Evolutionary conservation across 768 basidiomycete genomes (phyloP).

Genomic region (Phaffia australis): DNA sequence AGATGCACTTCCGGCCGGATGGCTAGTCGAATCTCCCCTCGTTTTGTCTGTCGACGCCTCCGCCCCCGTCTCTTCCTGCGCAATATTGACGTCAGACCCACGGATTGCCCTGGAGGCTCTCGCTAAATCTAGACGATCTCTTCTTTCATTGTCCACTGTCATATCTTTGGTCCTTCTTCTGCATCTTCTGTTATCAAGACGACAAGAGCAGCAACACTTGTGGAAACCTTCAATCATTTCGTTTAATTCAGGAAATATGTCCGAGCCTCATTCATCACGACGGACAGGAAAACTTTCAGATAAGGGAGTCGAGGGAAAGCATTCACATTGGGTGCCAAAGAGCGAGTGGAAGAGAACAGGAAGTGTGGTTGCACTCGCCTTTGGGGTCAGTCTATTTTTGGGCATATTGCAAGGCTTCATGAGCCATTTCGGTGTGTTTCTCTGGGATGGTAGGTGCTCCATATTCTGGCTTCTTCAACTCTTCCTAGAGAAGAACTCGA

Average conservation of each 20-base stretch:
- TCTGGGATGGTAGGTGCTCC: slow-evolving; percentile 36
- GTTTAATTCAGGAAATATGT: background rate
- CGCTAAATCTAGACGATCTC: slow-evolving; percentile 57
- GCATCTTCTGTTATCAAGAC: slow-evolving; percentile 68
- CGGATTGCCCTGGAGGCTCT: slow-evolving; percentile 34
- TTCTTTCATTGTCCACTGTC: slow-evolving; percentile 68
- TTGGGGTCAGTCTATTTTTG: slow-evolving; percentile 34
- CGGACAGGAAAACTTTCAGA: background rate
- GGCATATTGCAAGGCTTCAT: slow-evolving; percentile 34
- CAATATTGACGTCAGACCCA: slow-evolving; percentile 36
- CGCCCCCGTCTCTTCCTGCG: slow-evolving; percentile 46
- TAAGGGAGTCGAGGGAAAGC: slow-evolving; percentile 4
- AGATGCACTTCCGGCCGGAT: slow-evolving; percentile 47
- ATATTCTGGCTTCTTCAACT: background rate
- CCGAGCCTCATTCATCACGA: slow-evolving; percentile 20
- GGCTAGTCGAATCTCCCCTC: slow-evolving; percentile 68
- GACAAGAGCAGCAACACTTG: slow-evolving; percentile 54
- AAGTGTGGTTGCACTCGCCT: slow-evolving; percentile 33
- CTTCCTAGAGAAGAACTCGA: background rate
- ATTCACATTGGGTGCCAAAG: slow-evolving; percentile 19
- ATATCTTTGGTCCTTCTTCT: slow-evolving; percentile 68
- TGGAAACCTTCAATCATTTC: background rate
- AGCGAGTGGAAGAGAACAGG: slow-evolving; percentile 24
- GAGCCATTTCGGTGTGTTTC: slow-evolving; percentile 31
- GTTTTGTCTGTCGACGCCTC: slow-evolving; percentile 43